Base-by-base conservation (phyloP, 2,329 filamentous ascomycete species). In the Colletotrichum liaoningense region DNA sequence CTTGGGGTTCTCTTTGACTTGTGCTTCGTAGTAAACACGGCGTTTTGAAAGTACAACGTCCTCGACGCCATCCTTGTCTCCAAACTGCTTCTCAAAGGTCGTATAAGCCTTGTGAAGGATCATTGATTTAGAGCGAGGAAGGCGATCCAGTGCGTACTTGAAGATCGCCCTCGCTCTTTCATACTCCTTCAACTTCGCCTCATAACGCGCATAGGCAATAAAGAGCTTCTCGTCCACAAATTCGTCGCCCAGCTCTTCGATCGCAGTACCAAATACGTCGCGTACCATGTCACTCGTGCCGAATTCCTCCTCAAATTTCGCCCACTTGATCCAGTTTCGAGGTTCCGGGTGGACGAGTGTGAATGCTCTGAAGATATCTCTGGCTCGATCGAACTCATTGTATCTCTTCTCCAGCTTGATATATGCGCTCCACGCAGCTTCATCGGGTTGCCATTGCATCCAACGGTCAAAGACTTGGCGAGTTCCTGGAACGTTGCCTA, bases 281-380 rank as follows among this genome's bases (percentile, higher is more conserved):
- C 97, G 90, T 7, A 99, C 97, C 76, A 96, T 83, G 78, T 98
- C 96, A 79, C 93, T 96, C 1, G 95, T 98, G 9, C 97, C 97
- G 77, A 93, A 94, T 80, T 99, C 97, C 81, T 98, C 96, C 83
- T 99, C 97, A 77, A 98, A 99, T 75, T 94, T 94, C 73, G 96
- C 93, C 97, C 97, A 99, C 81, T 98, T 98, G 84, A 99, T 97
- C 95, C 96, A 99, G 80, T 98, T 98, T 79, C 94, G 91, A 26
- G 97, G 94, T 79, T 98, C 96, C 0, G 97, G 95, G 77, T 98
- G 97, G 9, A 98, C 94, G 73, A 95, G 89, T 1, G 95, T 98
- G 79, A 98, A 98, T 33, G 94, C 89, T 80, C 94, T 91, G 81
- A 97, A 98, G 77, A 99, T 96, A 57, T 93, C 92, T 52, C 97